Base-by-base conservation (phyloP, 2,329 filamentous ascomycete genomes). In the Endoconidiophora polonica region DNA sequence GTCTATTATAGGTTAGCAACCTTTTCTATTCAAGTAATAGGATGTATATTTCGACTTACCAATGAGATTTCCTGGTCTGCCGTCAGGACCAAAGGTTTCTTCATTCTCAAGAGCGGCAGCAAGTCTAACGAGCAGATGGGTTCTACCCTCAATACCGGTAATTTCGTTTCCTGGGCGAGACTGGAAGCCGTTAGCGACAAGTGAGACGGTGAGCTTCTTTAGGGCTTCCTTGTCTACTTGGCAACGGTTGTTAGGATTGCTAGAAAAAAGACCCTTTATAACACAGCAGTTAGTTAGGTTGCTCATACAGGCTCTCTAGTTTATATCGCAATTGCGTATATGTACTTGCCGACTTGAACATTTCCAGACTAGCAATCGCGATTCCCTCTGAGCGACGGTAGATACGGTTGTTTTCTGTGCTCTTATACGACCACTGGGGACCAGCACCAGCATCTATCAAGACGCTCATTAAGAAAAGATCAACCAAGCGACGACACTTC, bases 51-150 rank as follows among this genome's bases (percentile, higher is more conserved):
- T 26, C 4, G 16, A 63, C 74, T 58, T 71, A 91, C 86, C 86
- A 55, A 96, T 78, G 79, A 98, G 87, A 62, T 94, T 93, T 57
- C 91, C 91, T 9, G 91, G 91, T 52, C 91, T 75, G 47, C 81
- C 84, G 60, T 88, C 79, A 1, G 75, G 72, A 22, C 90, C 90
- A 63, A 95, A 98, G 58, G 86, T 82, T 46, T 91, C 82, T 52
- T 77, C 72, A 60, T 90, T 87, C 55, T 81, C 74, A 49, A 98
- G 67, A 4, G 90, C 88, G 55, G 80, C 73, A 10, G 79, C 78
- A 1, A 98, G 72, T 46, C 82, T 74, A 39, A 85, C 72, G 39
- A 98, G 68, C 43, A 98, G 73, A 16, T 81, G 80, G 3, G 87
- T 81, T 52, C 91, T 78, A 43, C 90, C 90, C 61, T 94, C 81